Conservation (phyloP, 2,329 filamentous ascomycete species). For the Lojkania enalia region DNA sequence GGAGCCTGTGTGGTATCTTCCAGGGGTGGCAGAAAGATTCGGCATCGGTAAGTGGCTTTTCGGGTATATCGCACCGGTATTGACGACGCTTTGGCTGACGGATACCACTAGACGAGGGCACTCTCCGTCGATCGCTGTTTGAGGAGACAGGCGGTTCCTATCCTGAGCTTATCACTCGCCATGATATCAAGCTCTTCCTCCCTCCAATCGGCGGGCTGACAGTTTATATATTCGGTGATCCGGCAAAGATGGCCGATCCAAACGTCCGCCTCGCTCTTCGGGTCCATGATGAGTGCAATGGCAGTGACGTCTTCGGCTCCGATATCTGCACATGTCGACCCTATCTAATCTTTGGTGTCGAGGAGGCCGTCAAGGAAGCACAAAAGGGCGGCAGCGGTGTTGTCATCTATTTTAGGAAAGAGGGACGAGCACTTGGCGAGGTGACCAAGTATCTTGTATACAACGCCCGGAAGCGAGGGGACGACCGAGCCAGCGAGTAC, state of each 20-base stretch:
- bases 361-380: slow-evolving; percentile 95
- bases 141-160: slow-evolving; percentile 96
- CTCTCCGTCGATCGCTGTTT: slow-evolving; percentile 82
- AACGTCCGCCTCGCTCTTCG: slow-evolving; percentile 79
- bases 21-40: slow-evolving; percentile 80
- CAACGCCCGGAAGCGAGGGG: slow-evolving; percentile 76
- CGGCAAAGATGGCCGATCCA: slow-evolving; percentile 88
- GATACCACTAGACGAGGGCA: slow-evolving; percentile 69
- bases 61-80: not conserved
- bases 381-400: slow-evolving; percentile 92
- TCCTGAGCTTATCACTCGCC: slow-evolving; percentile 91
- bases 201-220: slow-evolving; percentile 95
- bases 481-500: slow-evolving; percentile 83
- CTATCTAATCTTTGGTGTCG: slow-evolving; percentile 94
- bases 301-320: slow-evolving; percentile 94
- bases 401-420: slow-evolving; percentile 98
- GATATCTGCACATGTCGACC: slow-evolving; percentile 97
- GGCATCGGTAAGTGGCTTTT: slow-evolving; percentile 67
- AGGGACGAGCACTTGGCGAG: slow-evolving; percentile 90
- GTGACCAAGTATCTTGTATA: slow-evolving; percentile 88
- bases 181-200: slow-evolving; percentile 92
- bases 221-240: slow-evolving; percentile 96
- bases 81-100: not conserved
- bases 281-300: slow-evolving; percentile 89
- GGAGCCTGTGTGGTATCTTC: slow-evolving; percentile 72